phyloP scores from a whole-genome alignment of 1,139 yeast genomes.

The Zygoascus meyerae region DNA sequence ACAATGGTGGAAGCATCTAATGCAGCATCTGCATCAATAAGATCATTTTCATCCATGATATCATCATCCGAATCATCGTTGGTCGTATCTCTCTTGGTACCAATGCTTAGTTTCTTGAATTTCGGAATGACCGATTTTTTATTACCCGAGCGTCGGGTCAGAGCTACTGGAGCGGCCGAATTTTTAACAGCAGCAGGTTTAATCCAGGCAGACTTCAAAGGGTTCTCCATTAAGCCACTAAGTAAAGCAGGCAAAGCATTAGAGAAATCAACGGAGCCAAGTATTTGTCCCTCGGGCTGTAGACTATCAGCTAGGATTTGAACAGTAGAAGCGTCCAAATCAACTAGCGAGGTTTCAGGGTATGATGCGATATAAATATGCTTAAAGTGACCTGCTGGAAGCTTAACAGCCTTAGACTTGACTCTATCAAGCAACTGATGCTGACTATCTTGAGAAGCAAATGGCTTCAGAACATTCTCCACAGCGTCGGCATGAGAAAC shows the following conservation, averaged over 20 bases:
- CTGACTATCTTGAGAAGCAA: constrained; percentile 32
- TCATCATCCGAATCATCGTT: constrained; percentile 42
- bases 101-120: constrained; percentile 20
- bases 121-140: constrained; percentile 15
- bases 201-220: constrained; percentile 37
- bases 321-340: constrained; percentile 43
- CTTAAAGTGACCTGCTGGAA: constrained; percentile 43
- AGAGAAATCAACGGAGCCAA: constrained; percentile 45
- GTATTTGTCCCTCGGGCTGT: constrained; percentile 44
- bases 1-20: constrained; percentile 29
- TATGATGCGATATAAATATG: constrained; percentile 48
- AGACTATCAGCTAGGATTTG: constrained; percentile 40
- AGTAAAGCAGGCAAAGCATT: constrained; percentile 54
- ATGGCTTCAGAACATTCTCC: constrained; percentile 35
- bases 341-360: constrained; percentile 34
- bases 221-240: constrained; percentile 52
- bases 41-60: constrained; percentile 43
- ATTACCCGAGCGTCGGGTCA: constrained; percentile 11
- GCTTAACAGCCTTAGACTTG: constrained; percentile 48
- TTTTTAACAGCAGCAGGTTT: constrained; percentile 36
- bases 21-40: constrained; percentile 32
- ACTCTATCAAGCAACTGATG: constrained; percentile 72
- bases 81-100: constrained; percentile 37
- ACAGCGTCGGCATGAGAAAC: constrained; percentile 55
- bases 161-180: constrained; percentile 11